Evolutionary conservation across 306 rosid genomes (phyloP).

Genomic region (peach (Prunus persica)): Prunus_persica_NCBIv2 NC_034011.1:23593001-23593500

Average conservation of each 20-base stretch:
- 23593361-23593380: background rate
- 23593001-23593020: background rate
- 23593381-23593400: background rate
- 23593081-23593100: background rate
- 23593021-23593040: background rate
- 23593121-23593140: background rate
- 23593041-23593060: background rate
- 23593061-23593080: background rate
- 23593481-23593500: background rate
- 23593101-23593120: fast-evolving
- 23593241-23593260: background rate
- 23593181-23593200: conserved; percentile 21
- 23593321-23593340: background rate
- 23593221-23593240: conserved; percentile 35
- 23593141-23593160: conserved; percentile 21
- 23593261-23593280: background rate
- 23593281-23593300: background rate
- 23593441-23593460: background rate
- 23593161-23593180: conserved; percentile 22
- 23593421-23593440: background rate
- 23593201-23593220: conserved; percentile 21
- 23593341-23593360: background rate
- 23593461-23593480: background rate
- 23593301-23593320: background rate
- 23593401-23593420: background rate